Evolutionary conservation across 2,329 filamentous ascomycete species (phyloP), one percentile per base, ranked within the genome.

Genomic region (Berkeleyomyces rouxiae): DNA sequence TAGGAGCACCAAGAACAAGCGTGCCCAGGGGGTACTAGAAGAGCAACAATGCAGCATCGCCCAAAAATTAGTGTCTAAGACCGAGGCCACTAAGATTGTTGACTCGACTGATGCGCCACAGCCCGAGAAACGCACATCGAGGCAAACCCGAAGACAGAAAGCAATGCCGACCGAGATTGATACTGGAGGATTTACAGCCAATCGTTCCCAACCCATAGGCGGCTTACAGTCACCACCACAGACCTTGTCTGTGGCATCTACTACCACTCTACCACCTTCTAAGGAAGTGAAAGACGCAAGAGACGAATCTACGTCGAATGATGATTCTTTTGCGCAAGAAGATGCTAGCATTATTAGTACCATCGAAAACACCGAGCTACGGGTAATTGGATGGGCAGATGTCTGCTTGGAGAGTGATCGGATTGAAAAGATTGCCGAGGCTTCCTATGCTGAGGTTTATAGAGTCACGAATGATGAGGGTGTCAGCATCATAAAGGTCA

Each of bases 381-480:
- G 77, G 3, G 68, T 76, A 4, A 71, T 83, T 47, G 74, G 75
- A 0, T 86, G 83, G 82, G 71, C 76, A 39, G 81, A 84, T 61
- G 74, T 85, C 39, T 82, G 82, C 58, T 78, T 79, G 0, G 71
- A 74, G 0, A 76, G 75, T 13, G 78, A 80, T 67, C 70, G 71
- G 43, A 81, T 85, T 58, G 75, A 77, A 51, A 86, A 86, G 71
- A 85, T 86, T 59, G 82, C 83, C 7, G 83, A 86, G 69, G 82
- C 83, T 4, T 85, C 83, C 1, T 86, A 81, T 67, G 82, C 83
- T 4, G 83, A 86, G 69, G 82, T 86, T 7, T 86, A 85, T 67
- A 80, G 82, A 7, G 76, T 85, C 66, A 79, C 75, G 57, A 85
- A 83, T 68, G 74, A 76, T 53, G 74, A 77, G 13, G 82, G 82